Evolutionary conservation across 176 grass and related monocot genomes (phyloP).

Genomic region (Triticum urartu): DNA sequence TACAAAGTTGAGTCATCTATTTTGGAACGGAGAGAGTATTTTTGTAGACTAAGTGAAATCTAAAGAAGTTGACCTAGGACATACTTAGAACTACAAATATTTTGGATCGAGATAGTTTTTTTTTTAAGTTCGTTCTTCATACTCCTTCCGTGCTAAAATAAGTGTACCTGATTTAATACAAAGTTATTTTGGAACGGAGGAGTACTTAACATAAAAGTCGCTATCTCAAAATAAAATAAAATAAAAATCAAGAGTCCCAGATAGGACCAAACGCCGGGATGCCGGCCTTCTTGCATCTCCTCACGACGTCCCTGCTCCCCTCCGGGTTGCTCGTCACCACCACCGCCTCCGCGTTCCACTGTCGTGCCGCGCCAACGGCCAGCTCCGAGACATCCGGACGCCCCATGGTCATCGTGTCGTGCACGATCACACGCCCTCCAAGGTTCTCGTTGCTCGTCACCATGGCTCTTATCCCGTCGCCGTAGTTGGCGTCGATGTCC

Average conservation of each 20-base stretch:
- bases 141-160: no score
- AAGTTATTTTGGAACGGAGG: no score
- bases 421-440: slow-evolving; percentile 42
- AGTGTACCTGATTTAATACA: no score
- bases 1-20: no score
- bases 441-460: slow-evolving; percentile 12
- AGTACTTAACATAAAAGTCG: no score
- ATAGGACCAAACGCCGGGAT: slow-evolving; percentile 68
- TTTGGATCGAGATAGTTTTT: no score
- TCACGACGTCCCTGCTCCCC: slow-evolving; percentile 63
- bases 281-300: slow-evolving; percentile 38
- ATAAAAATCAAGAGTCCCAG: slow-evolving; percentile 56
- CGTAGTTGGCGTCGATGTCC: slow-evolving; percentile 66
- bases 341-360: slow-evolving; percentile 60
- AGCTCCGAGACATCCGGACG: slow-evolving; percentile 52
- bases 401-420: slow-evolving; percentile 61
- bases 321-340: slow-evolving; percentile 79
- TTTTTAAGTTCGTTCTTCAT: no score
- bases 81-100: no score
- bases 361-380: slow-evolving; percentile 41
- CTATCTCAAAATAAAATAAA: no score
- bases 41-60: no score
- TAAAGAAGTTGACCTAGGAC: no score
- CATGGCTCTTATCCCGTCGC: slow-evolving; percentile 53
- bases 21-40: no score